Conservation (phyloP, 768 basidiomycete genomes). For the Termitomyces heimii region DNA sequence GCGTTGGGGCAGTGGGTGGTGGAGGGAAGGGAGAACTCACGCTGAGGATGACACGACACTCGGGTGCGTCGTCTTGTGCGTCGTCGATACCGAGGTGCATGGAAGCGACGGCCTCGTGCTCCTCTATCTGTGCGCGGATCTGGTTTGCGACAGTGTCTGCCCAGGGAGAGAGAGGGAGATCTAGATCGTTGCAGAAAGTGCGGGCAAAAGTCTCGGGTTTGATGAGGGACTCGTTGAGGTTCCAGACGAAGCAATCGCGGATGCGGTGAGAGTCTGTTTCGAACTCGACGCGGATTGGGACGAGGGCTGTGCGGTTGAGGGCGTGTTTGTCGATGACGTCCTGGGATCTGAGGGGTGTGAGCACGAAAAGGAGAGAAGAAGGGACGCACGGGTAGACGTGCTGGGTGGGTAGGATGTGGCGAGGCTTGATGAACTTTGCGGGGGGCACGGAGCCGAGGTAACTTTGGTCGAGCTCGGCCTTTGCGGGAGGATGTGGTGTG, state of each 20-base stretch:
- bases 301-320: constrained; percentile 43
- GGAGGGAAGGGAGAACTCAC: constrained; percentile 34
- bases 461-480: constrained; percentile 74
- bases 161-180: constrained; percentile 62
- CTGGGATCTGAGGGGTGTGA: constrained; percentile 38
- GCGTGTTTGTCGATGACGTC: constrained; percentile 65
- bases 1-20: background rate
- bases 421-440: constrained; percentile 63
- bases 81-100: constrained; percentile 68
- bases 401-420: constrained; percentile 47
- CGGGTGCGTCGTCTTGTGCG: constrained; percentile 53
- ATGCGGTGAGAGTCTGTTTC: constrained; percentile 89
- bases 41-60: constrained; percentile 79
- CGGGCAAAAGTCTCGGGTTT: constrained; percentile 81
- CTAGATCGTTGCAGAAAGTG: constrained; percentile 85
- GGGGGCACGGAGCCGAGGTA: constrained; percentile 88
- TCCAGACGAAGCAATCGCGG: constrained; percentile 96
- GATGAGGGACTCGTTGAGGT: constrained; percentile 81
- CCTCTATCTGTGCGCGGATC: constrained; percentile 88
- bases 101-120: constrained; percentile 75
- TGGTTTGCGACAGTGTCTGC: constrained; percentile 77
- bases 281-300: constrained; percentile 94
- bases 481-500: constrained; percentile 33
- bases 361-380: background rate
- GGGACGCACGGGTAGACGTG: constrained; percentile 73